Base-by-base conservation (phyloP, 176 grass and related monocot genomes). In the Rhynchospora tenuis region DNA sequence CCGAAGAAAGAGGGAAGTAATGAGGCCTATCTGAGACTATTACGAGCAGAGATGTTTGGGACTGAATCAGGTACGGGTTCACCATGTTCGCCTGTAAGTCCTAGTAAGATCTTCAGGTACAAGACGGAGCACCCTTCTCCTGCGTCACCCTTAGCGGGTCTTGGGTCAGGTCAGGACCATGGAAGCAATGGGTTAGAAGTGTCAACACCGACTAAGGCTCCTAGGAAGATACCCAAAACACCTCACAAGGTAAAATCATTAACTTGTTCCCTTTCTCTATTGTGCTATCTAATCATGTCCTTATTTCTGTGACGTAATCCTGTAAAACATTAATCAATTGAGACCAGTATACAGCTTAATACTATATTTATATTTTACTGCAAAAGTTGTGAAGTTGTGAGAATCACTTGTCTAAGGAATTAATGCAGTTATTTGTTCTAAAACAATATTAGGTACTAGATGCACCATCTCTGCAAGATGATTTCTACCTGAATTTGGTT, bases 401-500 rank as follows among this genome's bases (percentile, higher is more conserved):
- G 23, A 48, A 76, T 0, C 29, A 24, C 8, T 0, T 15, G 9
- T 33, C 20, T 59, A 12, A 19, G 27, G 33, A 47, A 46, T 69
- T 68, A 29, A 48, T n/a, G 31, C 59, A 83, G 22, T 7, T 29
- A 55, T 76, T 2, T 16, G 9, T 66, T 62, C 31, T 38, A 1
- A 48, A 26, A 15, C 55, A 44, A 29, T 63, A 24, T 38, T 51
- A 94, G 95, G 95, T 98, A 23, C 59, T 98, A 20, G 96, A 99
- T 83, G 96, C 96, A 48, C 96, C 93, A 7, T 93, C 91, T 11
- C 91, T 99, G 58, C 88, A 90, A 84, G 96, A 99, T 60, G 96
- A 99, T 85, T 99, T 99, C 88, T 99, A 99, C 86, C 88, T 99
- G 38, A 99, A 95, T 77, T 90, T 99, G 45, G 96, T 99, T 5